Evolutionary conservation across 805 yeast species (phyloP).

Genomic region (Phaffomyces antillensis): DNA sequence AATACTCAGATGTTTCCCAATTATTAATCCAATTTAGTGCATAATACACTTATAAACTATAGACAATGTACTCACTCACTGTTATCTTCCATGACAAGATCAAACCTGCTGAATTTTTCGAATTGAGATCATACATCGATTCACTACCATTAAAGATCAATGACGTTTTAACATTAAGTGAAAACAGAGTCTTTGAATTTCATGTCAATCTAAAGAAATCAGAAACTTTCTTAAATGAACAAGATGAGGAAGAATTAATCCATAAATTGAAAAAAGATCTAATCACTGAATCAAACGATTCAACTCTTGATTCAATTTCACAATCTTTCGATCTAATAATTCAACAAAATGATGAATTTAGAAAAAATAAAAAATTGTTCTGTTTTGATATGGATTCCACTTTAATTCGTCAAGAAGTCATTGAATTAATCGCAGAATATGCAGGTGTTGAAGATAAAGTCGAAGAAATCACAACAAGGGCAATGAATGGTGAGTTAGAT

Average conservation of each 20-base stretch:
- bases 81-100: slow-evolving; percentile 21
- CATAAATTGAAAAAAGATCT: slow-evolving; percentile 1
- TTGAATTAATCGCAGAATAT: slow-evolving; percentile 88
- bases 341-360: slow-evolving; percentile 29
- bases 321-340: slow-evolving; percentile 33
- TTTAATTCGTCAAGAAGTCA: slow-evolving; percentile 90
- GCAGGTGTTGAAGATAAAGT: slow-evolving; percentile 89
- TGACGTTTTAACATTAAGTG: slow-evolving; percentile 24
- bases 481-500: slow-evolving; percentile 96
- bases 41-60: too few species aligned
- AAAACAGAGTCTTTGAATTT: slow-evolving; percentile 34
- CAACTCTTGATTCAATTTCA: slow-evolving; percentile 1
- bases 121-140: slow-evolving; percentile 22
- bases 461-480: slow-evolving; percentile 80
- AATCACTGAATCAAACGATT: slow-evolving; percentile 1
- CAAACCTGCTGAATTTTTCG: slow-evolving; percentile 15
- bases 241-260: slow-evolving; percentile 8
- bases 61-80: slow-evolving; percentile 18
- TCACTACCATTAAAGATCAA: slow-evolving; percentile 25
- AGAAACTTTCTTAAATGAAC: slow-evolving; percentile 13
- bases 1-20: too few species aligned
- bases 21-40: too few species aligned
- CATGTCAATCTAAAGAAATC: slow-evolving; percentile 13
- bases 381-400: slow-evolving; percentile 99
- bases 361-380: slow-evolving; percentile 44